Base-by-base conservation (phyloP, 2,329 filamentous ascomycete species). In the Microdochium trichocladiopsis region DNA sequence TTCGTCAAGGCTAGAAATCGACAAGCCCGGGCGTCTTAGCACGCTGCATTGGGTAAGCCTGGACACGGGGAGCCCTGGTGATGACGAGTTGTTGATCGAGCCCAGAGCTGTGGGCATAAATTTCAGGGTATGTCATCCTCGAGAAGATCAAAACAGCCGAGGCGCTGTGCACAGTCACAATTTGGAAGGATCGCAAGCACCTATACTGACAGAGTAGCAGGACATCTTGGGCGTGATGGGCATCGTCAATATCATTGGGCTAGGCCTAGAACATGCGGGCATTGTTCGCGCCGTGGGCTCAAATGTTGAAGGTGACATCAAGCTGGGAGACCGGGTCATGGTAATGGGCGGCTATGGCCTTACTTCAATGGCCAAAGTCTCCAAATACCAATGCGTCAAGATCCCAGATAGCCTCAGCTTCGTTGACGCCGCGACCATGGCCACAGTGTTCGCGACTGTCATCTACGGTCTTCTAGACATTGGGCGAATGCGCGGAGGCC, bases 401-500 rank as follows among this genome's bases (percentile, higher is more conserved):
- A 54, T 62, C 2, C 60, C 60, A 1, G 56, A 56, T 37, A 25
- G 37, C 6, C 10, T 62, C 2, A 57, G 51, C 23, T 61, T 61
- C 43, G 54, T 54, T 3, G 58, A 60, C 24, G 60, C 53, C 3
- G 57, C 58, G 0, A 54, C 55, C 1, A 58, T 63, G 54, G 51
- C 53, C 1, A 52, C 52, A 10, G 49, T 53, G 1, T 61, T 55
- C 47, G 50, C 50, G 9, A 63, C 60, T 0, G 61, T 55, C 0
- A 53, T 60, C 11, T 45, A 59, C 24, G 51, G 53, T 2, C 51
- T 63, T 3, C 47, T 61, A 1, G 52, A 56, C 4, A 50, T 61
- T 4, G 61, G 51, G 3, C 50, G 61, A 5, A 52, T 69, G 8
- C 49, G 53, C 16, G 52, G 53, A 2, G 61, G 60, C 4, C 54